Percentiles rank a stretch among this genome's conserved stretches.
These are phyloP conservation scores for Coccomyxa sp. DNA, from an alignment of 139 green algal species.

Conservation along the genomic window DNA sequence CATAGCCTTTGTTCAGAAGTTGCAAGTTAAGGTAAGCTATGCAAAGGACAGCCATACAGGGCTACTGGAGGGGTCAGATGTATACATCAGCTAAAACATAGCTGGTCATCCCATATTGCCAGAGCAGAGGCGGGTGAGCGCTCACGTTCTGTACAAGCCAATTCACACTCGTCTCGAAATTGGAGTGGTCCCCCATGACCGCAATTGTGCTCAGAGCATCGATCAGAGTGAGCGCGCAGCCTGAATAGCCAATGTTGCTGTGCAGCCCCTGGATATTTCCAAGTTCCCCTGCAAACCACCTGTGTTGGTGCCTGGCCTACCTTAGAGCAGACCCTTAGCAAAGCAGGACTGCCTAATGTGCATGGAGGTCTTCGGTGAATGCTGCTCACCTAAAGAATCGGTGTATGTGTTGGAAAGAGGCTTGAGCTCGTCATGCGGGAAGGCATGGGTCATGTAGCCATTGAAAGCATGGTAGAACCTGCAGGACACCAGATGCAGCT, in stretches of 20 bases:
- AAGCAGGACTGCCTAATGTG: no score
- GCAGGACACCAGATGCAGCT: no score
- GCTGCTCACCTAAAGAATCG: slow-evolving; percentile 71
- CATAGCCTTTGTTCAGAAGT: neutral
- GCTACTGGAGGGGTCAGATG: no score
- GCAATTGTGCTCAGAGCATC: slow-evolving; percentile 17
- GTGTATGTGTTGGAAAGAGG: slow-evolving; percentile 61
- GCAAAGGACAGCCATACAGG: slow-evolving; percentile 36
- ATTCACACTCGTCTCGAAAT: slow-evolving; percentile 11
- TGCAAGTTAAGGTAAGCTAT: neutral
- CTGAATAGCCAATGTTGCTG: neutral
- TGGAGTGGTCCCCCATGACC: slow-evolving; percentile 6
- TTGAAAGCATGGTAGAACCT: slow-evolving; percentile 38
- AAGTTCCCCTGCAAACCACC: slow-evolving; percentile 8
- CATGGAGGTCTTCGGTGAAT: no score
- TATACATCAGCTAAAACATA: no score
- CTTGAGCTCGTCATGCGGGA: slow-evolving; percentile 80
- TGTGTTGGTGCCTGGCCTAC: no score
- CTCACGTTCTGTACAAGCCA: slow-evolving; percentile 11
- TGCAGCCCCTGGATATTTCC: slow-evolving; percentile 3
- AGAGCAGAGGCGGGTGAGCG: no score
- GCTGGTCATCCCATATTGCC: no score
- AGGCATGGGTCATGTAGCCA: slow-evolving; percentile 75
- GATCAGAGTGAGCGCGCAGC: slow-evolving; percentile 19
- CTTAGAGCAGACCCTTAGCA: no score